Evolutionary conservation across 371 early-diverging fungal species (phyloP).

Genomic region (Mortierella polycephala): DNA sequence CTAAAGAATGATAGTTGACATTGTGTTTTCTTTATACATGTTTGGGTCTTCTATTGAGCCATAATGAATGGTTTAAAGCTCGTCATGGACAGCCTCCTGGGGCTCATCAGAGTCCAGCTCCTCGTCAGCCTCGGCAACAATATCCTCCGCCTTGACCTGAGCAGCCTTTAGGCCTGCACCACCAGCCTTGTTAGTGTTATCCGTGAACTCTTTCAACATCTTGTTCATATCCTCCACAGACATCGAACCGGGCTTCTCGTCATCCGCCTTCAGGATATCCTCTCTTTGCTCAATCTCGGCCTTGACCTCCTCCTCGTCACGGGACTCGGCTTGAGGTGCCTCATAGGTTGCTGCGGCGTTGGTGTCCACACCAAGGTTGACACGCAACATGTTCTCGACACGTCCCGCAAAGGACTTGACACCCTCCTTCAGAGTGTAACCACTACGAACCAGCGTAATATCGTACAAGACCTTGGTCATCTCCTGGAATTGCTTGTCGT

Average conservation of each 20-base stretch:
- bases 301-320: conserved; percentile 50
- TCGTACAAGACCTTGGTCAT: conserved; percentile 79
- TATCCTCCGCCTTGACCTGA: conserved; percentile 30
- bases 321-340: conserved; percentile 52
- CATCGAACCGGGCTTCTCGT: conserved; percentile 29
- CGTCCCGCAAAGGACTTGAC: conserved; percentile 70
- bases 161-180: conserved; percentile 7
- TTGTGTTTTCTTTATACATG: no score
- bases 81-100: conserved; percentile 38
- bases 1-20: no score
- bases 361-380: conserved; percentile 67
- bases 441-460: conserved; percentile 80
- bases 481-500: conserved; percentile 64
- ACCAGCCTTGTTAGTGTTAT: conserved; percentile 37
- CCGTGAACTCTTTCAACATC: conserved; percentile 50
- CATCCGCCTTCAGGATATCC: conserved; percentile 51
- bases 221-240: conserved; percentile 42
- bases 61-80: conserved; percentile 19
- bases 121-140: conserved; percentile 41
- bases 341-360: conserved; percentile 58
- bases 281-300: conserved; percentile 53
- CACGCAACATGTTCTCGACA: conserved; percentile 77
- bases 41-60: no score
- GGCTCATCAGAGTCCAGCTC: conserved; percentile 44
- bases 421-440: conserved; percentile 73